A percentile compares a stretch with the other conserved stretches of the same genome.
These are phyloP conservation scores for Yamadazyma laniorum DNA, from an alignment of 805 yeast species.

Conservation along the genomic window DNA sequence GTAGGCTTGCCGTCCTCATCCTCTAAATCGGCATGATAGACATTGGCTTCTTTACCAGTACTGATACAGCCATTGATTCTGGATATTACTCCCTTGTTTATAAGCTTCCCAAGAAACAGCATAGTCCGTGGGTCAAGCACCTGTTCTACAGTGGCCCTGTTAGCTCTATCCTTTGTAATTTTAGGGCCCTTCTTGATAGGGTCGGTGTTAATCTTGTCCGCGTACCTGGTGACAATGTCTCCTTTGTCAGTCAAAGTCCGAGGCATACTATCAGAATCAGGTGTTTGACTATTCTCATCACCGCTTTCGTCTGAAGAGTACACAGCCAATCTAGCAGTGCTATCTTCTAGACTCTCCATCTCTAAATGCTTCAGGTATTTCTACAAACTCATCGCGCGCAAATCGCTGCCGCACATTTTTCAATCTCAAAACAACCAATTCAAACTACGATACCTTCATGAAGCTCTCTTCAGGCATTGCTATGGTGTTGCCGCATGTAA, in stretches of 20 bases:
- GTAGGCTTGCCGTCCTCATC: slow-evolving; percentile 47
- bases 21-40: slow-evolving; percentile 73
- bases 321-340: background rate
- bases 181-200: slow-evolving; percentile 57
- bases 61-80: slow-evolving; percentile 90
- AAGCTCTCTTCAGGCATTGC: slow-evolving; percentile 4
- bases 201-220: slow-evolving; percentile 64
- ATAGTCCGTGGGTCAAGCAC: slow-evolving; percentile 94
- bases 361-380: background rate
- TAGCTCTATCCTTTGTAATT: slow-evolving; percentile 75
- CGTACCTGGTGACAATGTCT: slow-evolving; percentile 56
- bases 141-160: slow-evolving; percentile 95
- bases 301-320: slow-evolving; percentile 5
- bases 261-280: background rate
- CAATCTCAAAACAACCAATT: no score
- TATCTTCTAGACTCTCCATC: background rate
- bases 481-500: slow-evolving; percentile 16
- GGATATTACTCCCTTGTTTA: slow-evolving; percentile 79
- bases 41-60: slow-evolving; percentile 99
- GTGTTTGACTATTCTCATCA: background rate
- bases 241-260: slow-evolving; percentile 35
- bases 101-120: slow-evolving; percentile 74
- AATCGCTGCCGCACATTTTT: background rate
- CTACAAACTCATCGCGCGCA: background rate
- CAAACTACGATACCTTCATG: slow-evolving; percentile 1